Evolutionary conservation across 768 basidiomycete species (phyloP).

Genomic region (Suillus ampliporus): DNA sequence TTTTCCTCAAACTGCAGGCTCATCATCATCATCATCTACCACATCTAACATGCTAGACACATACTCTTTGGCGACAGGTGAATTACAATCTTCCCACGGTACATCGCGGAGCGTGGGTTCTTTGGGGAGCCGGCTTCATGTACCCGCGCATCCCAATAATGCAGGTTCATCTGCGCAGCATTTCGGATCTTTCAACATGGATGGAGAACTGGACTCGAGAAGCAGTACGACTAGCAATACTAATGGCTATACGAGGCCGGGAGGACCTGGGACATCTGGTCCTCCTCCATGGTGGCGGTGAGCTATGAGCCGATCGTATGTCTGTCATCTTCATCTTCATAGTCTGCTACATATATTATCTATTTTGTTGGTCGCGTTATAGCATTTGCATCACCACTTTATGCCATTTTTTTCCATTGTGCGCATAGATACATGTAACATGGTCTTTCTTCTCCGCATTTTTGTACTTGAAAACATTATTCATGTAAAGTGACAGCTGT

Average conservation of each 20-base stretch:
- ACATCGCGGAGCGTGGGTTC: not conserved
- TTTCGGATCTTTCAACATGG: not conserved
- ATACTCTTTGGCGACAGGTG: not conserved
- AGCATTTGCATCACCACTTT: conserved; percentile 5
- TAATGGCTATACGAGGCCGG: not conserved
- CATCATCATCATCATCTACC: not conserved
- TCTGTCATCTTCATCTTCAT: not conserved
- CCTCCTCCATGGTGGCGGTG: conserved; percentile 6
- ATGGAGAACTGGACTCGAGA: not conserved
- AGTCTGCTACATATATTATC: not conserved
- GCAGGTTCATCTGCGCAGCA: not conserved
- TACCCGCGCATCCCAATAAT: not conserved
- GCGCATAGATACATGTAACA: not conserved
- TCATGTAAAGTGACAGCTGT: too few species aligned
- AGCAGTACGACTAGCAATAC: not conserved
- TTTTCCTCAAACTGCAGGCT: not conserved
- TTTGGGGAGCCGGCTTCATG: not conserved
- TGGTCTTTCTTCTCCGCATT: not conserved
- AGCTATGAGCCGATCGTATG: not conserved
- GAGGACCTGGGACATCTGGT: not conserved
- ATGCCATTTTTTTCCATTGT: not conserved
- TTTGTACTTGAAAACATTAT: not conserved
- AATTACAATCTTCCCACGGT: not conserved
- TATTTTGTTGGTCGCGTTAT: not conserved
- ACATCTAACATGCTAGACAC: conserved; percentile 1